Conservation (phyloP, 139 green algal species). For the Micromonas pusilla region DNA sequence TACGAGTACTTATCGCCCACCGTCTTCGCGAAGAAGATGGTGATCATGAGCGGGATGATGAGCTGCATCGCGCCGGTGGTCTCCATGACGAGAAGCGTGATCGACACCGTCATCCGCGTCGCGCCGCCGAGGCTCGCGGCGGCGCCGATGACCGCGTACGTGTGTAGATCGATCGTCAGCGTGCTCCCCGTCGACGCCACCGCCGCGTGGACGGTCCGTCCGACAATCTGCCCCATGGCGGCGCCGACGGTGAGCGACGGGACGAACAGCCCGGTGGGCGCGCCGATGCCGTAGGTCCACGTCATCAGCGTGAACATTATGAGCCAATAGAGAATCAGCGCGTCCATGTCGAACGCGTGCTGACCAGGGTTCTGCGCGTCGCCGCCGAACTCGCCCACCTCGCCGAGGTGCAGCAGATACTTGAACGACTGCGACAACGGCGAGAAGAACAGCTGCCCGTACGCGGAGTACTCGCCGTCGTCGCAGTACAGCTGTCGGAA, state of each 20-base stretch:
- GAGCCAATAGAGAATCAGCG: slow-evolving; percentile 44
- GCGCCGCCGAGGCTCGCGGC: slow-evolving; percentile 54
- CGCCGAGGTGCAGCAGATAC: slow-evolving; percentile 42
- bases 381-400: slow-evolving; percentile 1
- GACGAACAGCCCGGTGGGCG: slow-evolving; percentile 65
- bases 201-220: neutral
- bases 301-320: slow-evolving; percentile 51
- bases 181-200: neutral
- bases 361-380: neutral
- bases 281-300: slow-evolving; percentile 60
- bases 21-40: slow-evolving; percentile 61
- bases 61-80: slow-evolving; percentile 54
- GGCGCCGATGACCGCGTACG: slow-evolving; percentile 60
- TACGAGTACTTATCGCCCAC: slow-evolving; percentile 49
- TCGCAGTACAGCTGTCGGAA: slow-evolving; percentile 61
- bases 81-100: slow-evolving; percentile 73
- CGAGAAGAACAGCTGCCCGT: slow-evolving; percentile 62
- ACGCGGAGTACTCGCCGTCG: slow-evolving; percentile 37
- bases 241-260: slow-evolving; percentile 56
- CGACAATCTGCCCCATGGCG: slow-evolving; percentile 48
- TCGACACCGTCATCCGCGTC: slow-evolving; percentile 68
- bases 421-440: slow-evolving; percentile 38
- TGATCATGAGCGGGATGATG: slow-evolving; percentile 60
- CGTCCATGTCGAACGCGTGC: slow-evolving; percentile 8
- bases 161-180: slow-evolving; percentile 34